Percentiles rank a stretch among this genome's conserved stretches.
Evolutionary conservation across 768 basidiomycete genomes (phyloP).

Genomic region (Leccinellum rugosiceps): DNA sequence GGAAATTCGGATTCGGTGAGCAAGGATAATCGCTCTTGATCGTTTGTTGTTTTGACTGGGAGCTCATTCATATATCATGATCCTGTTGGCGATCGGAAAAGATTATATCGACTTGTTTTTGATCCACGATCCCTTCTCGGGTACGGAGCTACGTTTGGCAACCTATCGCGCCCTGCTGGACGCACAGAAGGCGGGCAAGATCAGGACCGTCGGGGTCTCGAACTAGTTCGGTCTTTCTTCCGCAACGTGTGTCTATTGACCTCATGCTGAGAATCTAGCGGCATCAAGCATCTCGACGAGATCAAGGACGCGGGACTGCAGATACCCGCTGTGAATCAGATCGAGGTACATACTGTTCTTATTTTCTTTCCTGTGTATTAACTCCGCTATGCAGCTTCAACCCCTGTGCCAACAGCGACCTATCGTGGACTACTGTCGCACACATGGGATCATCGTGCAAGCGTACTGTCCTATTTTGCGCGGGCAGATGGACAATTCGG

Average conservation of each 20-base stretch:
- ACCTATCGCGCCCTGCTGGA: slow-evolving; percentile 71
- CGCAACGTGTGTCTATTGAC: not conserved
- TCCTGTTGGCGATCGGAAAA: slow-evolving; percentile 18
- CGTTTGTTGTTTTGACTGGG: not conserved
- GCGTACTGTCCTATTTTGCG: slow-evolving; percentile 78
- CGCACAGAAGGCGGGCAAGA: slow-evolving; percentile 57
- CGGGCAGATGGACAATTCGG: slow-evolving; percentile 50
- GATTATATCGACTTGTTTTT: slow-evolving; percentile 73
- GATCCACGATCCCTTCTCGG: slow-evolving; percentile 73
- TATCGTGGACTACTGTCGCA: slow-evolving; percentile 71
- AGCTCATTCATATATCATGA: not conserved
- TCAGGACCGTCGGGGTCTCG: slow-evolving; percentile 72
- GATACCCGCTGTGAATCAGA: slow-evolving; percentile 74
- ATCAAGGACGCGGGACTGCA: slow-evolving; percentile 59
- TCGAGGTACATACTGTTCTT: slow-evolving; percentile 52
- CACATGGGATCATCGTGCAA: slow-evolving; percentile 58
- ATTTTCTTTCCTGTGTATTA: not conserved
- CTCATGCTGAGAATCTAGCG: slow-evolving; percentile 35
- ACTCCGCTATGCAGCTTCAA: slow-evolving; percentile 54
- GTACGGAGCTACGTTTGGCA: slow-evolving; percentile 58
- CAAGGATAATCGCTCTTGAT: not conserved
- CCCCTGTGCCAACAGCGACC: slow-evolving; percentile 79
- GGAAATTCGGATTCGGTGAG: slow-evolving; percentile 55
- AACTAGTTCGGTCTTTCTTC: slow-evolving; percentile 60
- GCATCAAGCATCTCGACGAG: slow-evolving; percentile 71